These are phyloP conservation scores for Sarocladiaceae sp. DNA, from an alignment of 2,329 filamentous ascomycete species.

Conservation along the genomic window DNA sequence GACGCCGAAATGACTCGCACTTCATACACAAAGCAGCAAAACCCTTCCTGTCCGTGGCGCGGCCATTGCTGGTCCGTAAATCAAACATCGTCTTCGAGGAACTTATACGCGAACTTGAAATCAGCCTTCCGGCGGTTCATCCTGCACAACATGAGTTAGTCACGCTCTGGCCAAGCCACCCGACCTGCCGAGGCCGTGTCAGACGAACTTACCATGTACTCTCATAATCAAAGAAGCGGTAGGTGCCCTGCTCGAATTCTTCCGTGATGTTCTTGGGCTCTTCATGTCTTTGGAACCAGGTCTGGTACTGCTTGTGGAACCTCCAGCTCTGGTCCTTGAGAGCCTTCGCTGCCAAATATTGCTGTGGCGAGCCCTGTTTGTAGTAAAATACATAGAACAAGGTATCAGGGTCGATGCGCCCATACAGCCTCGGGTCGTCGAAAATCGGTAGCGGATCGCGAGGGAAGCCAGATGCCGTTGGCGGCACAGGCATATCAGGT, in stretches of 20 bases:
- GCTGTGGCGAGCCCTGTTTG: conserved; percentile 90
- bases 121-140: conserved; percentile 98
- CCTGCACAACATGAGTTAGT: conserved; percentile 45
- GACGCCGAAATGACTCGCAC: conserved; percentile 6
- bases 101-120: conserved; percentile 98
- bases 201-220: conserved; percentile 95
- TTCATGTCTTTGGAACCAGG: conserved; percentile 97
- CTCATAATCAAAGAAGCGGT: conserved; percentile 99
- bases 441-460: conserved; percentile 89
- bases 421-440: conserved; percentile 83
- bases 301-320: conserved; percentile 99
- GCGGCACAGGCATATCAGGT: conserved; percentile 71
- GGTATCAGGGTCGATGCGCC: conserved; percentile 87
- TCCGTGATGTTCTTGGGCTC: conserved; percentile 98
- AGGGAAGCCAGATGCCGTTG: conserved; percentile 77
- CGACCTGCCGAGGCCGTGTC: too few species aligned
- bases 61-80: too few species aligned
- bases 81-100: conserved; percentile 94
- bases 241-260: conserved; percentile 97
- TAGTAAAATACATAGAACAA: conserved; percentile 99
- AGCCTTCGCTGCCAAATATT: conserved; percentile 93
- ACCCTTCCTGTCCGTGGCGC: too few species aligned
- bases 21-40: conserved; percentile 5
- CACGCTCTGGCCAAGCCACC: too few species aligned
- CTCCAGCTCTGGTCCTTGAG: conserved; percentile 97